phyloP scores from a whole-genome alignment of 768 basidiomycete genomes.

The Podaxis rugospora region DNA sequence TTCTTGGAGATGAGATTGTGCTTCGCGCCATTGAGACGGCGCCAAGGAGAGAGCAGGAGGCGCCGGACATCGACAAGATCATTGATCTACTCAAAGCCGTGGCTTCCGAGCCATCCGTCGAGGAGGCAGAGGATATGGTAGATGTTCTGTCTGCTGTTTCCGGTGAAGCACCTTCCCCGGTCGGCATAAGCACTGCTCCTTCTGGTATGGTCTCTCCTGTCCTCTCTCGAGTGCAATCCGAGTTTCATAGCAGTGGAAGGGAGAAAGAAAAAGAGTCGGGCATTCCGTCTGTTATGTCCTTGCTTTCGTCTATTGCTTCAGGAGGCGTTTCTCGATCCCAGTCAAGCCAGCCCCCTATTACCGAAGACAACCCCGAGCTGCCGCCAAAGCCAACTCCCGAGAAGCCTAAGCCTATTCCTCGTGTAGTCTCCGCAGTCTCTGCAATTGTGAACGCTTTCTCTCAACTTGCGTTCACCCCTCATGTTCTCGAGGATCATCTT shows the following conservation, averaged over 20 bases:
- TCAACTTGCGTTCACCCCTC: conserved; percentile 68
- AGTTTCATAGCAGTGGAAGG: conserved; percentile 33
- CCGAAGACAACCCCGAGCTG: conserved; percentile 27
- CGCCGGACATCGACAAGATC: conserved; percentile 19
- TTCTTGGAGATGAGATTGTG: conserved; percentile 69
- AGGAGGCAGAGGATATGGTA: conserved; percentile 38
- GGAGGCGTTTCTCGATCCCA: conserved; percentile 56
- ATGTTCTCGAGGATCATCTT: conserved; percentile 42
- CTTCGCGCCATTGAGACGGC: conserved; percentile 39
- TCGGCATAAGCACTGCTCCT: conserved; percentile 19
- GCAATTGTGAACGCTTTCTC: conserved; percentile 64
- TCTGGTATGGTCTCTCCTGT: conserved; percentile 45
- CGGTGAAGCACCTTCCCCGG: conserved; percentile 32
- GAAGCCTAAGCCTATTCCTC: conserved; percentile 29
- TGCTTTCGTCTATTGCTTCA: conserved; percentile 54
- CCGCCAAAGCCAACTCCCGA: conserved; percentile 20
- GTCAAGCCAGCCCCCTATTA: conserved; percentile 40
- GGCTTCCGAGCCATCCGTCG: conserved; percentile 31
- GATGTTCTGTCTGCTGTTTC: conserved; percentile 37
- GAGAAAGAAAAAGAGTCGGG: conserved; percentile 40
- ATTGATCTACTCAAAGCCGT: conserved; percentile 36
- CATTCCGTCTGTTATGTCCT: conserved; percentile 58
- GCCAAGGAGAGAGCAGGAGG: conserved; percentile 17
- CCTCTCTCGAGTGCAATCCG: conserved; percentile 56
- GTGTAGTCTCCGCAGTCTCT: conserved; percentile 55